Evolutionary conservation across 345 rosid species (phyloP).

Genomic region (Salix udensis): DNA sequence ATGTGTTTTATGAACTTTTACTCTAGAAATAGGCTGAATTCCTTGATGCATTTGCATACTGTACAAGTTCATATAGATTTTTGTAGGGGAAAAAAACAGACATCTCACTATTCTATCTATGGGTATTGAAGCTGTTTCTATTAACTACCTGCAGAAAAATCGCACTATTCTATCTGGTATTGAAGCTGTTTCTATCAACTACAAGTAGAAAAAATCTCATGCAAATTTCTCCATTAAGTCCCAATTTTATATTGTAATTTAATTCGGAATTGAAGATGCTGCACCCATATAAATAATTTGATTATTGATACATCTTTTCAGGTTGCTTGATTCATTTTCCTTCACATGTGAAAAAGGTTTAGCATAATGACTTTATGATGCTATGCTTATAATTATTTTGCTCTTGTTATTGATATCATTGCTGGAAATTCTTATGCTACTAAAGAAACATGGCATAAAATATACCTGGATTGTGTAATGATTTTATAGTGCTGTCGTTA

Average conservation of each 20-base stretch:
- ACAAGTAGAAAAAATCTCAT: neutral
- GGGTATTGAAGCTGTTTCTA: neutral
- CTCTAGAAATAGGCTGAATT: neutral
- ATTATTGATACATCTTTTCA: too few relatives aligned
- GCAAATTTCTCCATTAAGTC: neutral
- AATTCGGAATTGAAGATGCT: neutral
- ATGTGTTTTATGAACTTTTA: conserved; percentile 3
- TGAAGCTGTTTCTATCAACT: neutral
- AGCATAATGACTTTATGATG: neutral
- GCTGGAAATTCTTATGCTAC: neutral
- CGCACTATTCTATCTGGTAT: neutral
- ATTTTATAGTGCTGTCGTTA: neutral
- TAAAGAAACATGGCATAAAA: neutral
- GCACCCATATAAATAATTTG: neutral
- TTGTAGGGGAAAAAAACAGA: neutral
- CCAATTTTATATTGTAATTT: neutral
- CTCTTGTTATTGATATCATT: neutral
- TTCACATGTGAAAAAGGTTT: neutral
- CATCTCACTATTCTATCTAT: neutral
- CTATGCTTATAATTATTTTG: neutral
- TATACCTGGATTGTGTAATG: neutral
- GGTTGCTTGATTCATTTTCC: neutral
- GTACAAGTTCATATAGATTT: neutral
- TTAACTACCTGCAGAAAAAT: neutral
- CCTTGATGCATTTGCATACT: neutral